phyloP scores from a whole-genome alignment of 202 grass and related monocot species.

The Bolboschoenoplectus hybrid region DNA sequence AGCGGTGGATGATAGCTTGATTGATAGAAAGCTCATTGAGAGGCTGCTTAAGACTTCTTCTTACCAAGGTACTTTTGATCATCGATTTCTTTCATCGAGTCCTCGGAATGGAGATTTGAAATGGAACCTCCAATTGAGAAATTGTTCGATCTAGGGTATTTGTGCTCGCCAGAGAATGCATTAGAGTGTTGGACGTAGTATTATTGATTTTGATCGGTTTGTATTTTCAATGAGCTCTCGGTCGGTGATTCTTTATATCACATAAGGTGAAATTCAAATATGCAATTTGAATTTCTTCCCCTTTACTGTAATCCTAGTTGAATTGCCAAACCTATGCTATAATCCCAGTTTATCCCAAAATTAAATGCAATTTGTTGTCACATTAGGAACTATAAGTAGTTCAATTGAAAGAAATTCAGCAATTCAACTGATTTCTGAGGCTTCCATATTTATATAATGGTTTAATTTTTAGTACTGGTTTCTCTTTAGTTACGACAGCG shows the following conservation, averaged over 20 bases:
- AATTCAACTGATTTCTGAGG: not conserved
- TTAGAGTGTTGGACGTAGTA: not conserved
- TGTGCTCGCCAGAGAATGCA: not conserved
- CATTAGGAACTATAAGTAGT: not conserved
- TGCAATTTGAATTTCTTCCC: constrained; percentile 1
- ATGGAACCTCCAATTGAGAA: not conserved
- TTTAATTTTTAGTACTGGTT: not conserved
- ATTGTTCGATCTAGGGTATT: not conserved
- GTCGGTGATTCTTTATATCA: not conserved
- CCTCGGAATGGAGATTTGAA: constrained; percentile 16
- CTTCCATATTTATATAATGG: not conserved
- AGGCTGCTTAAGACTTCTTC: constrained; percentile 88
- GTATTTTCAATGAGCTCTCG: not conserved
- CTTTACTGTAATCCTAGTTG: not conserved
- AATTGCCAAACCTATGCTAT: constrained; percentile 18
- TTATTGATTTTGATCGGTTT: constrained; percentile 1
- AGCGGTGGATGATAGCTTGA: constrained; percentile 89
- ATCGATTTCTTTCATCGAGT: too few species aligned
- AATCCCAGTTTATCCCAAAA: not conserved
- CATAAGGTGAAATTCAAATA: not conserved
- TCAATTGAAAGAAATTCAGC: constrained; percentile 15
- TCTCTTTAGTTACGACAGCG: constrained; percentile 67
- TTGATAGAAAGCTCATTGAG: constrained; percentile 99
- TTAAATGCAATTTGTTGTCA: not conserved
- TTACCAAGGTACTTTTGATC: constrained; percentile 67